A percentile compares a stretch with the other conserved stretches of the same genome.
Conservation (phyloP, 2,329 filamentous ascomycete genomes). For the Simplicillium sp. region DNA sequence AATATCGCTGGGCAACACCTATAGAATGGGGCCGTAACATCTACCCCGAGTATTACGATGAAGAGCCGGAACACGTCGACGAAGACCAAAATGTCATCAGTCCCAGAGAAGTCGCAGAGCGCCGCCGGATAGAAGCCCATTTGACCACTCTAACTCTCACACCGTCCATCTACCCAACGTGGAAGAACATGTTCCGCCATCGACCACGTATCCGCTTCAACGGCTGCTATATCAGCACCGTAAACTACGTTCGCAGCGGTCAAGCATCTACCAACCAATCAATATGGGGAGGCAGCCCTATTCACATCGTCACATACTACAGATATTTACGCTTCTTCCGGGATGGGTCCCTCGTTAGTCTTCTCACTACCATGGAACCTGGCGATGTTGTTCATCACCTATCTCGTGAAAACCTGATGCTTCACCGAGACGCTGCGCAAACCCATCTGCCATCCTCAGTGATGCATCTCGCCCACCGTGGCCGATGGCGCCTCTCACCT, state of each 20-base stretch:
- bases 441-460: conserved; percentile 32
- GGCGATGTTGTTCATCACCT: conserved; percentile 81
- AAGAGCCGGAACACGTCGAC: conserved; percentile 13
- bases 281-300: conserved; percentile 64
- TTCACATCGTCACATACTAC: conserved; percentile 97
- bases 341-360: conserved; percentile 72
- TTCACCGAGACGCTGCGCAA: conserved; percentile 25
- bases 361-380: conserved; percentile 75
- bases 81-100: conserved; percentile 22
- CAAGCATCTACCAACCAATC: conserved; percentile 59
- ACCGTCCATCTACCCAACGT: conserved; percentile 37
- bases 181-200: conserved; percentile 65
- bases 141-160: conserved; percentile 31
- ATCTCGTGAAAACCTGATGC: conserved; percentile 56
- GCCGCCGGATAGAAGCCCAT: conserved; percentile 20
- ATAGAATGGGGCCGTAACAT: conserved; percentile 39
- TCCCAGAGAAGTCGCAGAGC: conserved; percentile 24
- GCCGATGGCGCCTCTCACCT: conserved; percentile 38
- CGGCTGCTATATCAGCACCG: conserved; percentile 91
- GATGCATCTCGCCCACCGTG: conserved; percentile 59
- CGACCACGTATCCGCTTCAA: conserved; percentile 88
- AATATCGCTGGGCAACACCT: conserved; percentile 64
- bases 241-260: conserved; percentile 86
- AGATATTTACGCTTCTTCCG: conserved; percentile 93
- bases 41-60: conserved; percentile 15